phyloP scores from a whole-genome alignment of 257 asterid genomes.

The Striga asiatica region DNA sequence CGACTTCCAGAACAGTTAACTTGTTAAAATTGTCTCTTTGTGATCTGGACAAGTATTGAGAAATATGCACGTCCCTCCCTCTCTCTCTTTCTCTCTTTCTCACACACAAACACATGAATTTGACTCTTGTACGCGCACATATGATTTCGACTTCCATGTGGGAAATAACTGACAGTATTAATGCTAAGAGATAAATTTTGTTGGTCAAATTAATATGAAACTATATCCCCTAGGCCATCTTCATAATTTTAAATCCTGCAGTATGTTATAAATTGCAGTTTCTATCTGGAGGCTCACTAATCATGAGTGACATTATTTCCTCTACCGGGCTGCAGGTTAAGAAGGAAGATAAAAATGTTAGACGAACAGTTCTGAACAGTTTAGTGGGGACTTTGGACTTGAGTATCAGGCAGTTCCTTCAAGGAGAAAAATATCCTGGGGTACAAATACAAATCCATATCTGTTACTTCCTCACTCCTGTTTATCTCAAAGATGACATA shows the following conservation, averaged over 20 bases:
- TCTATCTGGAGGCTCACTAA: slow-evolving; percentile 2
- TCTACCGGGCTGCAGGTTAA: slow-evolving; percentile 42
- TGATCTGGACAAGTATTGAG: background rate
- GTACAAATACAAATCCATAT: too few species aligned
- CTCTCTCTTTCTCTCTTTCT: background rate
- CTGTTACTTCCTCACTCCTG: too few species aligned
- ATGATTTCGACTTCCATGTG: background rate
- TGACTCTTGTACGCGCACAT: background rate
- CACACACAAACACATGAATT: too few species aligned
- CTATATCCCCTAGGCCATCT: slow-evolving; percentile 10
- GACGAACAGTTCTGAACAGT: slow-evolving; percentile 84
- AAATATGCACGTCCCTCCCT: background rate
- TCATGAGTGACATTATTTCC: background rate
- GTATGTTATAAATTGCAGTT: slow-evolving; percentile 6
- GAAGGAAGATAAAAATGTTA: slow-evolving; percentile 66
- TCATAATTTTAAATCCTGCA: background rate
- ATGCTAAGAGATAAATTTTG: background rate
- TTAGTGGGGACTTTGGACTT: slow-evolving; percentile 88
- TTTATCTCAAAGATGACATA: background rate
- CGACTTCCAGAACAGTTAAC: slow-evolving; percentile 1
- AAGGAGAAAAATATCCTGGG: slow-evolving; percentile 81
- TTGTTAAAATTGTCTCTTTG: background rate
- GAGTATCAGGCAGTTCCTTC: slow-evolving; percentile 62
- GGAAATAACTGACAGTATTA: background rate
- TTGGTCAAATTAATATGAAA: background rate